Evolutionary conservation across 169 alveolate genomes (phyloP), one percentile per base, ranked within the genome.

Genomic region (Eimeria praecox): DNA sequence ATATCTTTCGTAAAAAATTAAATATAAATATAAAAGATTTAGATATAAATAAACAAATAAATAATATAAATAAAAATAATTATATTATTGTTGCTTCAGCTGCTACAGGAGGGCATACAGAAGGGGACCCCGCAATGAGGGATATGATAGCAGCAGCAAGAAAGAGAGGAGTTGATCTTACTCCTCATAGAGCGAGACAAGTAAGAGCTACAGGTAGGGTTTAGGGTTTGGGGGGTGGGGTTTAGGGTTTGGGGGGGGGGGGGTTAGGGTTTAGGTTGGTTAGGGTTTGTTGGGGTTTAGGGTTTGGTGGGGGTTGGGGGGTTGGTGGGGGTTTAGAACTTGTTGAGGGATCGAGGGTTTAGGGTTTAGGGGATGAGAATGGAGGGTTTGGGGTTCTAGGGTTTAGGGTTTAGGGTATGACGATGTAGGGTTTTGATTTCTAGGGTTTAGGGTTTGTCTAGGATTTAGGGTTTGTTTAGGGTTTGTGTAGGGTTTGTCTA

Each of bases 121-220:
- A 54, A 35, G 92, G 92, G 10, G 92, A 86, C 38, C 92, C 92
- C 1, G 92, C 92, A 20, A 86, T 86, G 92, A 5, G 64, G 38
- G 92, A 86, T 56, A 86, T 86, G 92, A 24, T 86, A 1, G 59
- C 62, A 3, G 92, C 92, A 14, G 75, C 82, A 16, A 52, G 80
- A 35, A 54, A 86, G 16, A n/a, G 92, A 14, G 92, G 92, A 16
- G 59, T 86, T 49, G 92, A 86, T 35, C 33, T 86, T 4, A 86
- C 80, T 33, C 92, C 92, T 5, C 92, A 86, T 44, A 33, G 92
- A 35, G 92, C 92, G 49, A 52, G 92, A 30, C 75, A 86, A 40
- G 92, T 86, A 24, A 3, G 80, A 27, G 22, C 33, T 14, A 5
- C 46, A n/a, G 92, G 92, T 30, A 46, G 5, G 80, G 33, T 64